Evolutionary conservation across 192 early-diverging fungal genomes (phyloP), one percentile per base, ranked within the genome.

Genomic region (Mortierella antarctica): DNA sequence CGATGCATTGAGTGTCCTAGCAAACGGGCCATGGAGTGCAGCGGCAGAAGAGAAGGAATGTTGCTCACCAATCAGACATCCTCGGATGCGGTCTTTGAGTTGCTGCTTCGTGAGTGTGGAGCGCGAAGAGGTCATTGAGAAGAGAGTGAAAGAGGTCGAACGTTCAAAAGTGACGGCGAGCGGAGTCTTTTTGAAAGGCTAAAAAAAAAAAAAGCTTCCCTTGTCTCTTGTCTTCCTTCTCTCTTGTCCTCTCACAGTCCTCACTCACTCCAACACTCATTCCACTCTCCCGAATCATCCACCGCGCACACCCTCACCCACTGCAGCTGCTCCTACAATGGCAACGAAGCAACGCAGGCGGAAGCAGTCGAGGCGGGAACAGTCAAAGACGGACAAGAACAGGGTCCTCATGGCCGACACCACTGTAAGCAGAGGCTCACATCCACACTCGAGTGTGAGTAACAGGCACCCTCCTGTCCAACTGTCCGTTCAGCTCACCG

Each of bases 311-410:
- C 59, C 0, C 4, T 44, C 59, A n/a, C 7, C 42, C 59, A 65
- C 21, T 6, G 11, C 23, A 46, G 9, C 59, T 15, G 31, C 39
- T 64, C 59, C 3, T 31, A 31, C 6, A 53, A 76, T 76, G 74
- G 58, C 74, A 42, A 44, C 61, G 20, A 76, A 69, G 44, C 74
- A 76, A 62, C 74, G 74, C 57, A 80, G 48, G 65, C 66, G 77
- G 54, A 80, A 64, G 39, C 69, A 80, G 46, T 68, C 65, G 18
- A 48, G 77, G n/a, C 71, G 68, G 59, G 70, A 67, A 49, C 77
- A 80, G 17, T 80, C 77, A 9, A 71, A 62, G 60, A 55, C 47
- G 40, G 77, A 80, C 77, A 80, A 80, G 55, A 70, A 65, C 4
- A 48, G 77, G 2, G 40, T 31, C 17, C 48, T 80, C 45, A 52